Evolutionary conservation across 2,329 filamentous ascomycete genomes (phyloP), one percentile per base, ranked within the genome.

Genomic region (Fusarium marasasianum): DNA sequence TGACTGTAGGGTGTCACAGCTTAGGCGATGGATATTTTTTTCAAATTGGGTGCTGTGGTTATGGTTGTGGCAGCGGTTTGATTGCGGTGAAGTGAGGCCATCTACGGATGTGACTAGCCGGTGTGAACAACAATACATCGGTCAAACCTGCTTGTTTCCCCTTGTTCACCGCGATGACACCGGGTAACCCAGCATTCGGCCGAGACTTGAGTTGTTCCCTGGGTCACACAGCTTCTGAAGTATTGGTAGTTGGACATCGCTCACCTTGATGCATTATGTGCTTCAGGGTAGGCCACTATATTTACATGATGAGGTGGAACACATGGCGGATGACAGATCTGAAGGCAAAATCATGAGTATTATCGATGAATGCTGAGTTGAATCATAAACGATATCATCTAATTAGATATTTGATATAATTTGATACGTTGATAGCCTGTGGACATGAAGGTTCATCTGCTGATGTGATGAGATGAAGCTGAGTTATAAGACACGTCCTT

Each of bases 81-180:
- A 26, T 63, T 71, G 48, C 60, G 72, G 63, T 68, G 53, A 62
- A 54, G 63, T 71, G 69, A 74, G 72, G 72, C 72, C 63, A 72
- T 72, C 72, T 69, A 57, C 59, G 35, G 40, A 53, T 44, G 53
- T 65, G 59, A 50, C 66, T 45, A 53, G 35, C 66, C 59, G 59
- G 53, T 47, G 45, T 54, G 45, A 45, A 45, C 37, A 48, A 59
- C 68, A 60, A 61, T 54, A 50, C 67, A 70, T 68, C 37, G n/a
- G 43, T 24, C 35, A 55, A 44, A 55, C 18, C 38, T 58, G 22
- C 41, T 47, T 63, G 22, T 50, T 55, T 48, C 38, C 17, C 11
- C 37, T 22, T 35, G 11, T 29, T 41, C 15, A 20, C 29, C 22
- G 20, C 35, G 11, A 24, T n/a, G 22, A n/a, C 6, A 31, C 20